Percentiles rank a stretch among this genome's conserved stretches.
These are phyloP conservation scores for Hortiboletus campestris DNA, from an alignment of 768 basidiomycete genomes.

Conservation along the genomic window DNA sequence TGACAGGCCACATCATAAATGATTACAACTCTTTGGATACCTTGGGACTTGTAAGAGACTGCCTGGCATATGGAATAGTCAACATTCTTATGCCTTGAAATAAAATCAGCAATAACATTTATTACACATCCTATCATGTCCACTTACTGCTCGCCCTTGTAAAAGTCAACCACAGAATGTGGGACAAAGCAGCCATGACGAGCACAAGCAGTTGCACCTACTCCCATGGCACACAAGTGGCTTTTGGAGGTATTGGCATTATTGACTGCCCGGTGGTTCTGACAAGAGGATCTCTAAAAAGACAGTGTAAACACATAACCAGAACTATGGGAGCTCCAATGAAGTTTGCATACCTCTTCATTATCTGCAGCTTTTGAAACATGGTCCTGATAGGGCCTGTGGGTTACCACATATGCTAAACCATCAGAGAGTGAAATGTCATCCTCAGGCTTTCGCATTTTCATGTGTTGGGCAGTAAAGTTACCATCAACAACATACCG, in stretches of 20 bases:
- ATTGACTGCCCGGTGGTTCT: neutral
- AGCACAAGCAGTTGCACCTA: neutral
- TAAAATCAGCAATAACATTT: neutral
- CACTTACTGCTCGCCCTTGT: constrained; percentile 24
- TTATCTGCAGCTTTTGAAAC: neutral
- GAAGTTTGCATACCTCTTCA: neutral
- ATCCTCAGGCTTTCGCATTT: neutral
- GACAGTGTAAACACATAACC: too few relatives aligned
- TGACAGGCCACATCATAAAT: constrained; percentile 35
- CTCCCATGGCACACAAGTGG: neutral
- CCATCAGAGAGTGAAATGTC: neutral
- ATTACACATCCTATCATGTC: too few relatives aligned
- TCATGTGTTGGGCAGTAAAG: neutral
- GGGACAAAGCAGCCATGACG: constrained; percentile 20
- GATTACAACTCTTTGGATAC: constrained; percentile 2
- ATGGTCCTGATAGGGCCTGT: neutral
- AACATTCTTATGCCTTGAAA: constrained; percentile 28
- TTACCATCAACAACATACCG: neutral
- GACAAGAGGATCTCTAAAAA: neutral
- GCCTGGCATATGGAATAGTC: constrained; percentile 27
- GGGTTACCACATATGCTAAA: neutral
- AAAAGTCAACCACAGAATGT: constrained; percentile 31
- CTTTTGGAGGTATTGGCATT: neutral
- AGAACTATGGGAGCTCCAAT: too few relatives aligned
- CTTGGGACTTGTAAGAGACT: constrained; percentile 2